A percentile compares a stretch with the other conserved stretches of the same genome.
These are phyloP conservation scores for Quaeritorhiza haematococci DNA, from an alignment of 371 early-diverging fungal species.

Conservation along the genomic window DNA sequence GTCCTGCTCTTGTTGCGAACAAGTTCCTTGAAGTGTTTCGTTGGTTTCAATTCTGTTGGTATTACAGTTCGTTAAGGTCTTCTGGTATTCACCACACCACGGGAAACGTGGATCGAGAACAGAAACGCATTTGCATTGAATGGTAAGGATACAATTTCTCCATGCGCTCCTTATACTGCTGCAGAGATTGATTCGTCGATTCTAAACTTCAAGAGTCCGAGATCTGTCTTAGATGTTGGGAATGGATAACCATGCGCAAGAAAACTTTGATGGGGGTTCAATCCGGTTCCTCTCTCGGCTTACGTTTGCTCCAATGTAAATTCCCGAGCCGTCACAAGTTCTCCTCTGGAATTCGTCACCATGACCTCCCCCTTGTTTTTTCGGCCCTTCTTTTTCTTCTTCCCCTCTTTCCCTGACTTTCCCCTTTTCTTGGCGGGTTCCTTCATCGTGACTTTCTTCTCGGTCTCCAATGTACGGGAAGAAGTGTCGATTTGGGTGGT, in stretches of 20 bases:
- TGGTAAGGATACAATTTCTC: constrained; percentile 29
- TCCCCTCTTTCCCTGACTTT: too few relatives aligned
- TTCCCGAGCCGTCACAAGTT: constrained; percentile 33
- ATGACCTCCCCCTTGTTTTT: constrained; percentile 25
- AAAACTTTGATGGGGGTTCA: too few relatives aligned
- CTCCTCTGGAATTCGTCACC: constrained; percentile 37
- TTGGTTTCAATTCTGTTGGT: constrained; percentile 27
- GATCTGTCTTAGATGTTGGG: too few relatives aligned
- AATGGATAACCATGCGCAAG: too few relatives aligned
- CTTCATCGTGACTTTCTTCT: constrained; percentile 17
- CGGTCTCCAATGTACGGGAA: too few relatives aligned
- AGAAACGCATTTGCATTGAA: too few relatives aligned
- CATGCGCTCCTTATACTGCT: constrained; percentile 29
- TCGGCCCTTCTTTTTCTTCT: constrained; percentile 17
- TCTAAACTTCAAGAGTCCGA: too few relatives aligned
- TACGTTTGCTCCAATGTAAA: constrained; percentile 39
- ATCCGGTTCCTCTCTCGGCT: too few relatives aligned
- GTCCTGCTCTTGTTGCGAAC: constrained; percentile 46
- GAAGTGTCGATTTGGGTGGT: too few relatives aligned
- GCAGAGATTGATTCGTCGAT: constrained; percentile 32
- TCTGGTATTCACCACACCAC: too few relatives aligned
- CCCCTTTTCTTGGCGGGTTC: constrained; percentile 13
- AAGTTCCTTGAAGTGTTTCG: constrained; percentile 37
- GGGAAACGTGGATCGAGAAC: too few relatives aligned
- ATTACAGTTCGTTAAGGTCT: too few relatives aligned